These are phyloP conservation scores for Eremothecium coryli DNA, from an alignment of 1,139 yeast species.

Conservation along the genomic window DNA sequence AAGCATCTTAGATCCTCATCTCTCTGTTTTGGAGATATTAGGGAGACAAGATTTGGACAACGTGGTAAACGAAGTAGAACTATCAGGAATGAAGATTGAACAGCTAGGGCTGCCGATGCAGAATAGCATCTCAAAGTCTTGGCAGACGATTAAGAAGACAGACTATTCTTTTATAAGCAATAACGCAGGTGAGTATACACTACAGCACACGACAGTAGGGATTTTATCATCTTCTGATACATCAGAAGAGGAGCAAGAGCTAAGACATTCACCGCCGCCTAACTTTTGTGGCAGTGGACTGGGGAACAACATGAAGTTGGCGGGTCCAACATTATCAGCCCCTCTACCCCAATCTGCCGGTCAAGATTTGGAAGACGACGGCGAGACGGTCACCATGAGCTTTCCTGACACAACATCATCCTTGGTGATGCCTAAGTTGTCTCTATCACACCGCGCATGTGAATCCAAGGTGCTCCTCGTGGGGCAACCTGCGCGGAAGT, in stretches of 20 bases:
- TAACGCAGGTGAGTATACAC: not conserved
- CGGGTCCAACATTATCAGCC: not conserved
- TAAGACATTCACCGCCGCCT: slow-evolving; percentile 12
- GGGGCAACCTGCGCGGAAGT: slow-evolving; percentile 22
- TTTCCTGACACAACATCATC: slow-evolving; percentile 24
- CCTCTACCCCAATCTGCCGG: not conserved
- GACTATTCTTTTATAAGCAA: slow-evolving; percentile 14
- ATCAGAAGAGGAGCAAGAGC: slow-evolving; percentile 25
- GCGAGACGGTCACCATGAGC: slow-evolving; percentile 20
- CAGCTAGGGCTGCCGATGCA: slow-evolving; percentile 6
- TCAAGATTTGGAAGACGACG: slow-evolving; percentile 14
- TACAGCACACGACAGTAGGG: slow-evolving; percentile 9
- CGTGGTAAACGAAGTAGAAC: slow-evolving; percentile 5
- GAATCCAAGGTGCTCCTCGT: slow-evolving; percentile 19
- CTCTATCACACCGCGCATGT: slow-evolving; percentile 16
- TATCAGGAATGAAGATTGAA: slow-evolving; percentile 1
- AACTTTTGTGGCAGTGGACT: slow-evolving; percentile 2
- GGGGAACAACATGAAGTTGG: slow-evolving; percentile 2
- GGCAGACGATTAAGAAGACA: slow-evolving; percentile 23
- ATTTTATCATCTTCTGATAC: slow-evolving; percentile 26
- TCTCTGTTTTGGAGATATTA: slow-evolving; percentile 24
- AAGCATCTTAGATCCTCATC: slow-evolving; percentile 26
- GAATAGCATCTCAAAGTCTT: slow-evolving; percentile 21
- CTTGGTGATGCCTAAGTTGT: slow-evolving; percentile 30
- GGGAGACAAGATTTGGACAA: slow-evolving; percentile 9